Evolutionary conservation across 768 basidiomycete species (phyloP).

Genomic region (Boletus sensibilis): DNA sequence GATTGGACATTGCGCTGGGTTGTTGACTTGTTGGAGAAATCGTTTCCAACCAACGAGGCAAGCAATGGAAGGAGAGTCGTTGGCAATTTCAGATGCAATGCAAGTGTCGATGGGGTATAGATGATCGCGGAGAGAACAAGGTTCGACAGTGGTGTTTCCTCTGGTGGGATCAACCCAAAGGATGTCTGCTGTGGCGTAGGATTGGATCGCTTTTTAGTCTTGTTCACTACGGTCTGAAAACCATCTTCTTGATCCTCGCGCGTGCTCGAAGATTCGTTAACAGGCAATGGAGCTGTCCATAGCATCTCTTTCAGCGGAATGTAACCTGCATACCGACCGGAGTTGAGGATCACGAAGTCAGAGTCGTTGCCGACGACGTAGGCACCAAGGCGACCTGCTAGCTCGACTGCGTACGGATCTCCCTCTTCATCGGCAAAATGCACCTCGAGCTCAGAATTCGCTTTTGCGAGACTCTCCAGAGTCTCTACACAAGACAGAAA

Average conservation of each 20-base stretch:
- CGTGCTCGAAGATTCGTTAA: slow-evolving; percentile 21
- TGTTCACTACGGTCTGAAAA: slow-evolving; percentile 60
- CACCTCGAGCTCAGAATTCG: slow-evolving; percentile 43
- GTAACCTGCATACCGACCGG: slow-evolving; percentile 75
- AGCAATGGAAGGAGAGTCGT: slow-evolving; percentile 72
- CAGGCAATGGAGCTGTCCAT: slow-evolving; percentile 45
- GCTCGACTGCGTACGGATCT: slow-evolving; percentile 81
- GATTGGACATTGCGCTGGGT: slow-evolving; percentile 51
- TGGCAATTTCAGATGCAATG: slow-evolving; percentile 65
- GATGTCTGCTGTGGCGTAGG: slow-evolving; percentile 20
- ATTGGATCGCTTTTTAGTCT: slow-evolving; percentile 47
- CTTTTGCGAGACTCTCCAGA: slow-evolving; percentile 41
- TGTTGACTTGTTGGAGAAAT: slow-evolving; percentile 59
- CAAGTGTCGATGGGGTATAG: slow-evolving; percentile 62
- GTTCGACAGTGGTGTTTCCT: slow-evolving; percentile 31
- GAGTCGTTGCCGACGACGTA: slow-evolving; percentile 81
- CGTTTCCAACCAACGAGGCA: slow-evolving; percentile 78
- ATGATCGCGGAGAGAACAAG: slow-evolving; percentile 53
- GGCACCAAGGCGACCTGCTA: slow-evolving; percentile 69
- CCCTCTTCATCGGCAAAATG: slow-evolving; percentile 81
- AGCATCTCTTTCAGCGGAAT: slow-evolving; percentile 74
- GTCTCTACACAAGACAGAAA: slow-evolving; percentile 59
- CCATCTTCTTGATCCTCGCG: slow-evolving; percentile 45
- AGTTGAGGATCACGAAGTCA: slow-evolving; percentile 76
- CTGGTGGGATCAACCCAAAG: slow-evolving; percentile 55